Conservation (phyloP, 1,284 basidiomycete species). For the Neonothopanus nambi region DNA sequence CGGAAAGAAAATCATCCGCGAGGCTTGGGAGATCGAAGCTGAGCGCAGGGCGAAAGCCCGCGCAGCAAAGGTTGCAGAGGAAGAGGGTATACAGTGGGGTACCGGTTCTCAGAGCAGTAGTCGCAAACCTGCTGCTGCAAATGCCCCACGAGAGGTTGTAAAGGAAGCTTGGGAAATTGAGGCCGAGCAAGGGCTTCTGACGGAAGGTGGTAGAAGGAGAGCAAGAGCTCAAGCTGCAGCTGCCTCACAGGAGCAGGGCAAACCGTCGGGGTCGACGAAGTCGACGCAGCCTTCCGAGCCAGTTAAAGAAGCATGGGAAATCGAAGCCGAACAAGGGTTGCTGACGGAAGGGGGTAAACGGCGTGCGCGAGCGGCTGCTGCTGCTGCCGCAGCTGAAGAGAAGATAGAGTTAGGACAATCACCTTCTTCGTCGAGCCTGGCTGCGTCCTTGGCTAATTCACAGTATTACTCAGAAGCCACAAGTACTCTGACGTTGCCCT, state of each 20-base stretch:
- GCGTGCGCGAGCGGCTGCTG: constrained; percentile 58
- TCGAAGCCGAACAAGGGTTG: constrained; percentile 72
- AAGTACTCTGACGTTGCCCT: constrained; percentile 1
- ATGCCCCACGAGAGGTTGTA: not conserved
- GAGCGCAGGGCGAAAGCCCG: constrained; percentile 51
- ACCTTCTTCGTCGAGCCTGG: constrained; percentile 11
- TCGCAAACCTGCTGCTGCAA: not conserved
- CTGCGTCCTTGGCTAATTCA: constrained; percentile 18
- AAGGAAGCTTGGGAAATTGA: constrained; percentile 21
- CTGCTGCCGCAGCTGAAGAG: constrained; percentile 33
- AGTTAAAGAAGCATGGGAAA: constrained; percentile 72
- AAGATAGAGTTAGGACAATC: not conserved
- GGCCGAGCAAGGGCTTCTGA: constrained; percentile 19
- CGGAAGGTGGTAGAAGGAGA: constrained; percentile 23
- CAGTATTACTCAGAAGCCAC: constrained; percentile 4
- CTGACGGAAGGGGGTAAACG: constrained; percentile 70
- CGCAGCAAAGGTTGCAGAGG: constrained; percentile 26
- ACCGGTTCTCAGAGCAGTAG: not conserved
- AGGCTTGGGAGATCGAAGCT: constrained; percentile 75
- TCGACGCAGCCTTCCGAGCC: constrained; percentile 33
- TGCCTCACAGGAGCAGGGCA: constrained; percentile 11
- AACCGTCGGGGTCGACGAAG: constrained; percentile 16
- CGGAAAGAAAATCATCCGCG: constrained; percentile 67
- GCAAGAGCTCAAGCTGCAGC: constrained; percentile 20
- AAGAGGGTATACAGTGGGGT: constrained; percentile 11